A percentile compares a stretch with the other conserved stretches of the same genome.
Evolutionary conservation across 306 rosid species (phyloP).

Genomic region (Lupinus albus): DNA sequence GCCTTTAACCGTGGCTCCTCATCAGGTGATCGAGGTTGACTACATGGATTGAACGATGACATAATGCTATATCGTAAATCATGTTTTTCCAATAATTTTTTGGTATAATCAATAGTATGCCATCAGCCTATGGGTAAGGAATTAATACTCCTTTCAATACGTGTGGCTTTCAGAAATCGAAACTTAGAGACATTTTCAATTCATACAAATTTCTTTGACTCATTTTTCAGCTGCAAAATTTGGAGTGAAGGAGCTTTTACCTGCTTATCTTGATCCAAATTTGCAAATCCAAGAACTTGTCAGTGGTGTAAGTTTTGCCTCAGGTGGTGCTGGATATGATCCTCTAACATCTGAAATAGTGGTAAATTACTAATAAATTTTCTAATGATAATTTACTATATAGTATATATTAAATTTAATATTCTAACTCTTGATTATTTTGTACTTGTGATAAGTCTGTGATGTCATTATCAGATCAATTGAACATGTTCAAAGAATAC

Average conservation of each 20-base stretch:
- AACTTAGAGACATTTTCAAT: too few species aligned
- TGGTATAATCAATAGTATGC: too few species aligned
- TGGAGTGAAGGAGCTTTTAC: conserved; percentile 68
- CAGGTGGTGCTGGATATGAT: conserved; percentile 82
- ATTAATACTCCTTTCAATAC: too few species aligned
- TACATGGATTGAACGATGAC: too few species aligned
- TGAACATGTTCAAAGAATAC: conserved; percentile 63
- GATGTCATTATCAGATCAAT: conserved; percentile 57
- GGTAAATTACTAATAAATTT: conserved; percentile 37
- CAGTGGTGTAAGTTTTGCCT: conserved; percentile 82
- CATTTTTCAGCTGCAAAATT: conserved; percentile 57
- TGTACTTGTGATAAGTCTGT: conserved; percentile 52
- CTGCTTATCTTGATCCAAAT: conserved; percentile 71
- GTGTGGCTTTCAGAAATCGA: too few species aligned
- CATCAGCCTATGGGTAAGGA: too few species aligned
- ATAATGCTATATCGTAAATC: too few species aligned
- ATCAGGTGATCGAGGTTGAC: too few species aligned
- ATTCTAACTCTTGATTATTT: conserved; percentile 25
- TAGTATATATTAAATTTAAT: neutral
- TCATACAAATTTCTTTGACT: neutral
- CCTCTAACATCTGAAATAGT: conserved; percentile 65
- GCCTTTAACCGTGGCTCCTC: too few species aligned
- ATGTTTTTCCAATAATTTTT: too few species aligned
- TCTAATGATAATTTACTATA: neutral
- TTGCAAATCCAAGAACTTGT: conserved; percentile 59